These are phyloP conservation scores for Vanderwaltozyma tropicalis DNA, from an alignment of 805 yeast genomes.

Conservation along the genomic window DNA sequence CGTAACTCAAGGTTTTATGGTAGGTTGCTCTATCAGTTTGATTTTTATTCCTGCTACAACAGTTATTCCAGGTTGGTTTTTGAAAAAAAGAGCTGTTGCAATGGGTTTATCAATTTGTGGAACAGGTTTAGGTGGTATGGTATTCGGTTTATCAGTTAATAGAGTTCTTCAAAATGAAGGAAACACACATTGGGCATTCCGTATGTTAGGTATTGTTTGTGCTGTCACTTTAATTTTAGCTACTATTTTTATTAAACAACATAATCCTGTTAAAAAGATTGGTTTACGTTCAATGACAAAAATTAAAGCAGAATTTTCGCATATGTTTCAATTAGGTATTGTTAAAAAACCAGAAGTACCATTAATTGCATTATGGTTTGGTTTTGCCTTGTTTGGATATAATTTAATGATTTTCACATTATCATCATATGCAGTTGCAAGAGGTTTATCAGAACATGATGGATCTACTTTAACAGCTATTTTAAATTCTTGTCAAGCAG, in stretches of 20 bases:
- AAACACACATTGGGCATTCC: slow-evolving; percentile 37
- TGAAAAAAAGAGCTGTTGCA: slow-evolving; percentile 48
- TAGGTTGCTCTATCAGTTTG: slow-evolving; percentile 42
- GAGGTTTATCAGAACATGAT: slow-evolving; percentile 36
- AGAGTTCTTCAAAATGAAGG: slow-evolving; percentile 34
- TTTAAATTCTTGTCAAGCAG: slow-evolving; percentile 36
- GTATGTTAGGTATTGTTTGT: slow-evolving; percentile 35
- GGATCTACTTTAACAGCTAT: slow-evolving; percentile 38
- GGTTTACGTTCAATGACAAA: slow-evolving; percentile 21
- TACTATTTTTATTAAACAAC: slow-evolving; percentile 35
- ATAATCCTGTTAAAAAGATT: slow-evolving; percentile 29
- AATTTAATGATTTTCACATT: slow-evolving; percentile 37
- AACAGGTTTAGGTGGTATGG: slow-evolving; percentile 44
- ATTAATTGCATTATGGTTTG: slow-evolving; percentile 31
- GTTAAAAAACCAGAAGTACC: slow-evolving; percentile 26
- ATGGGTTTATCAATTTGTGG: slow-evolving; percentile 42
- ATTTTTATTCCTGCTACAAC: slow-evolving; percentile 50
- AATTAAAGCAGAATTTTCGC: slow-evolving; percentile 18
- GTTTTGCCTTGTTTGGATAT: slow-evolving; percentile 32
- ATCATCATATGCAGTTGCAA: slow-evolving; percentile 36
- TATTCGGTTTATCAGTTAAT: slow-evolving; percentile 33
- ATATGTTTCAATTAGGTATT: slow-evolving; percentile 15
- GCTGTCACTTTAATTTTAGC: slow-evolving; percentile 32
- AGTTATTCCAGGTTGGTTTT: slow-evolving; percentile 61
- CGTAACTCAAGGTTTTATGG: slow-evolving; percentile 56